Percentiles rank a stretch among this genome's conserved stretches.
These are phyloP conservation scores for Erodium texanum DNA, from an alignment of 441 rosid genomes.

Conservation along the genomic window DNA sequence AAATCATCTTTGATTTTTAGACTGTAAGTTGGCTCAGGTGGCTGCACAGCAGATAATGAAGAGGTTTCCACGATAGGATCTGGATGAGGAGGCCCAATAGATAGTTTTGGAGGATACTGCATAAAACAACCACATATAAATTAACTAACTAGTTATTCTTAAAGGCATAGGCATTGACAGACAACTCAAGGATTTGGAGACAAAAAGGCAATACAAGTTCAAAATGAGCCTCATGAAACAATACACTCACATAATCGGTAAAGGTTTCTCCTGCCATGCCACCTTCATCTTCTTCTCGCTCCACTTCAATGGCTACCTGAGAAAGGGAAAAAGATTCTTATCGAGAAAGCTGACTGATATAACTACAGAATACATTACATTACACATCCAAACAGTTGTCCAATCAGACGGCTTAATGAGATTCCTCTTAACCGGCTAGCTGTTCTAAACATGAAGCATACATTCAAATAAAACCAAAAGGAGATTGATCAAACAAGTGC, in stretches of 20 bases:
- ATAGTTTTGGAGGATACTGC: slow-evolving; percentile 88
- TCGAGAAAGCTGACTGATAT: too few relatives aligned
- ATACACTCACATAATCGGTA: slow-evolving; percentile 76
- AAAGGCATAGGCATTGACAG: slow-evolving; percentile 22
- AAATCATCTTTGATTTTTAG: slow-evolving; percentile 65
- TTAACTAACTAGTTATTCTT: slow-evolving; percentile 8
- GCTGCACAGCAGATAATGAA: slow-evolving; percentile 91
- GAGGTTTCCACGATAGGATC: slow-evolving; percentile 97
- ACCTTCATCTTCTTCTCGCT: slow-evolving; percentile 98
- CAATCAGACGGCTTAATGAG: background rate
- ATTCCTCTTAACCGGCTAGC: background rate
- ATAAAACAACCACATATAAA: slow-evolving; percentile 11
- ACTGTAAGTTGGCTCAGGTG: slow-evolving; percentile 88
- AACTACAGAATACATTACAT: background rate
- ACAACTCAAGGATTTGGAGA: slow-evolving; percentile 11
- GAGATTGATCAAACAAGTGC: background rate
- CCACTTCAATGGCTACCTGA: slow-evolving; percentile 95
- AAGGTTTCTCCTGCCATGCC: slow-evolving; percentile 90
- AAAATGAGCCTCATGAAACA: background rate
- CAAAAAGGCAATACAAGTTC: background rate
- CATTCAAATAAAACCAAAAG: background rate
- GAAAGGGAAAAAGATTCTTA: slow-evolving; percentile 16
- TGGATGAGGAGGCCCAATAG: slow-evolving; percentile 93
- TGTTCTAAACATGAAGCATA: background rate
- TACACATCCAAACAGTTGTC: background rate